Evolutionary conservation across 2,329 filamentous ascomycete species (phyloP), one percentile per base, ranked within the genome.

Genomic region (Sphaceloma murrayae): DNA sequence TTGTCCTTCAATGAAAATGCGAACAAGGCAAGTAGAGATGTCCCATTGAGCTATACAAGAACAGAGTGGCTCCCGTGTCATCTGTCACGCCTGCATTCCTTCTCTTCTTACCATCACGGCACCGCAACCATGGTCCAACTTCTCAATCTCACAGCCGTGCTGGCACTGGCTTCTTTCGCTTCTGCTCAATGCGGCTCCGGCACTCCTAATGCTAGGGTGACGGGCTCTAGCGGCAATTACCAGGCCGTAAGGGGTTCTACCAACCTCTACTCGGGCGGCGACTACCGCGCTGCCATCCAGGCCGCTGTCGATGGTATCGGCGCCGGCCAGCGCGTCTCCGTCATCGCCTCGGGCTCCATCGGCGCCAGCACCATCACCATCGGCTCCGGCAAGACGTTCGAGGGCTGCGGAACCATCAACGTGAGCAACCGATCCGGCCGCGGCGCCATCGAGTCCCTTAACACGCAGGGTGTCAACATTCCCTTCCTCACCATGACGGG

Each of bases 401-500:
- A 77, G 50, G 73, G 71, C 22, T 77, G 74, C 54, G 73, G 74
- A 31, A 75, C 72, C 33, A 73, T 77, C 56, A 63, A 75, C 46
- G 63, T 62, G 0, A 66, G 53, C 17, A 57, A 55, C 45, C 63
- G 57, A 3, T 51, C 54, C 26, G 72, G 68, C 1, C 66, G 64
- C 14, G 74, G 74, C 13, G 70, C 73, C 34, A 76, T 77, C 38
- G 73, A 77, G 56, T 66, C 67, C 0, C 62, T 67, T 2, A 59
- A 68, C 51, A 68, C 70, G 6, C 52, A 57, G 2, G 67, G 66
- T 47, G 72, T 74, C 11, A 58, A 66, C 31, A 77, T 77, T 38
- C 72, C 73, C 0, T 76, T 73, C 52, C 64, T 77, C 3, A 72
- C 57, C 43, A 70, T 77, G 70, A 74, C 72, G 2, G 74, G 74